Evolutionary conservation across 2,329 filamentous ascomycete genomes (phyloP).

Genomic region (Fusarium mangiferae): DNA sequence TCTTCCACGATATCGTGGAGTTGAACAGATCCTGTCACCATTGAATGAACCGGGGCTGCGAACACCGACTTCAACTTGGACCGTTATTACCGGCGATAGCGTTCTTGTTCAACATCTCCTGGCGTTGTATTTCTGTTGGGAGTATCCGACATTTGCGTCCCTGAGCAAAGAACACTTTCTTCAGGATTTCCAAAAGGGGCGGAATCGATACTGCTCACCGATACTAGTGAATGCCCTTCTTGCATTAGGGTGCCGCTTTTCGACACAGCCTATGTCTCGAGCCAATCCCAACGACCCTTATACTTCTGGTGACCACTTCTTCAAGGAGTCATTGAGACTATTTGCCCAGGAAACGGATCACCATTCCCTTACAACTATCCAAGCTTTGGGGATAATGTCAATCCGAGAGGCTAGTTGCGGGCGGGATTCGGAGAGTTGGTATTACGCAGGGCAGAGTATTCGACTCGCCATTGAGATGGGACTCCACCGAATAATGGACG

Average conservation of each 20-base stretch:
- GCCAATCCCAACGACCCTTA: constrained; percentile 70
- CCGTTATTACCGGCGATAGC: constrained; percentile 66
- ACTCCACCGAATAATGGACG: constrained; percentile 65
- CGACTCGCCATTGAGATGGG: constrained; percentile 78
- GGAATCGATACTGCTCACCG: constrained; percentile 73
- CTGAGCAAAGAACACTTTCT: constrained; percentile 78
- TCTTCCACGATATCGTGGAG: constrained; percentile 51
- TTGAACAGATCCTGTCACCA: constrained; percentile 62
- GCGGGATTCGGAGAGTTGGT: constrained; percentile 77
- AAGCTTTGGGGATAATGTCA: constrained; percentile 80
- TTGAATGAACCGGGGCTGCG: constrained; percentile 56
- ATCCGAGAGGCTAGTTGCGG: constrained; percentile 79
- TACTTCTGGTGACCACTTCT: constrained; percentile 79
- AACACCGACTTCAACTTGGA: constrained; percentile 64
- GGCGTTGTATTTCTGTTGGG: constrained; percentile 78
- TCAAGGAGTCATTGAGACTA: constrained; percentile 72
- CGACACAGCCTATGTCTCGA: constrained; percentile 70
- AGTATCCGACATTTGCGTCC: constrained; percentile 79
- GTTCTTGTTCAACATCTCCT: constrained; percentile 71
- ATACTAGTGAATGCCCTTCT: constrained; percentile 74
- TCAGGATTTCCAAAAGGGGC: constrained; percentile 69
- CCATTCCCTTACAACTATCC: constrained; percentile 75
- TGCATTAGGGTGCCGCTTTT: constrained; percentile 75
- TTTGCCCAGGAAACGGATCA: constrained; percentile 67
- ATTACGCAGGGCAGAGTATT: constrained; percentile 77